Percentiles rank a stretch among this genome's conserved stretches.
phyloP scores from a whole-genome alignment of 306 rosid genomes.

The Begonia masoniana region DNA sequence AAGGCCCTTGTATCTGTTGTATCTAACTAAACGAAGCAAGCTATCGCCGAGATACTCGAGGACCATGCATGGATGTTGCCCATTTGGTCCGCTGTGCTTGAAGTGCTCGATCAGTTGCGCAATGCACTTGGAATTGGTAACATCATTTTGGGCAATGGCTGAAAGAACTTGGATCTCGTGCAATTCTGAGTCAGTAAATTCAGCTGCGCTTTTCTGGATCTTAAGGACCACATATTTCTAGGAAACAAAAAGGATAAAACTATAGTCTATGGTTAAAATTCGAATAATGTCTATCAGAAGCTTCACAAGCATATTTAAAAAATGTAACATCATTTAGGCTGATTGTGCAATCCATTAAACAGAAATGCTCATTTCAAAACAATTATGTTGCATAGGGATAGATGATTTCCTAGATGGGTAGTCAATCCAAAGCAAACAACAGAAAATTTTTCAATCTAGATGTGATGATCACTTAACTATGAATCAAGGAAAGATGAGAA shows the following conservation, averaged over 20 bases:
- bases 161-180: slow-evolving; percentile 87
- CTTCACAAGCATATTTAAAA: too few relatives aligned
- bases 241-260: neutral
- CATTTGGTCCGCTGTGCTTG: slow-evolving; percentile 90
- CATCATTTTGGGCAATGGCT: slow-evolving; percentile 47
- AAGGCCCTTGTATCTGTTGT: slow-evolving; percentile 65
- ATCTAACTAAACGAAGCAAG: slow-evolving; percentile 73
- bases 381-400: too few relatives aligned
- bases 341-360: too few relatives aligned
- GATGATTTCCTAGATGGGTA: too few relatives aligned
- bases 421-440: too few relatives aligned
- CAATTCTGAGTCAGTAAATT: slow-evolving; percentile 83
- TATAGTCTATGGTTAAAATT: too few relatives aligned
- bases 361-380: too few relatives aligned
- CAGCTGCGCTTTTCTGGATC: slow-evolving; percentile 94
- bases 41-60: slow-evolving; percentile 95
- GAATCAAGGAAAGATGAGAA: too few relatives aligned
- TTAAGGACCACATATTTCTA: slow-evolving; percentile 88
- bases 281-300: too few relatives aligned
- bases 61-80: slow-evolving; percentile 96
- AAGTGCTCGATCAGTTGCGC: slow-evolving; percentile 76
- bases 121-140: slow-evolving; percentile 59
- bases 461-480: too few relatives aligned
- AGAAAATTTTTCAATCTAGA: too few relatives aligned
- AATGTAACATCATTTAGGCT: too few relatives aligned